Evolutionary conservation across 2,329 filamentous ascomycete species (phyloP), one percentile per base, ranked within the genome.

Genomic region (Thielaviopsis musarum): DNA sequence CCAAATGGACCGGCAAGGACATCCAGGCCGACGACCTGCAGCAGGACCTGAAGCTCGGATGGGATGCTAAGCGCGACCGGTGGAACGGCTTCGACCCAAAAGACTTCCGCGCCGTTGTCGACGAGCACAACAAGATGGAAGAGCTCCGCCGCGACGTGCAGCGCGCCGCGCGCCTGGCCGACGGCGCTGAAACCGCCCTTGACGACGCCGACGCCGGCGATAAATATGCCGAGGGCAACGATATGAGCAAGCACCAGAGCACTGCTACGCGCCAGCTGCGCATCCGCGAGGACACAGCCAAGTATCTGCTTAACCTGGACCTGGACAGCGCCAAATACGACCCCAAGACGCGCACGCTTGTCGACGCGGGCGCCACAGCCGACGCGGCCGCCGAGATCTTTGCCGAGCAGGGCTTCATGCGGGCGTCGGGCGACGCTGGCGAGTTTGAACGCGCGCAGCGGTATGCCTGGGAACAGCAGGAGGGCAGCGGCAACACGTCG

Each of bases 31-130:
- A 98, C 69, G 90, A 96, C 68, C 74, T 86, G 10, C 75, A 95
- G 13, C 86, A 95, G 68, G 84, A 95, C 59, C 84, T 97, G 17
- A 82, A 87, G 53, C 74, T 97, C 54, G 88, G 91, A 3, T 98
- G 91, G 88, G 94, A 98, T 70, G 93, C 93, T 22, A 98, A 98
- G 75, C 80, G 93, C 65, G 93, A 98, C 74, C 82, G 91, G 52
- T 98, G 93, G 91, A 96, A 96, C 69, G 91, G 91, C n/a, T 98
- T 95, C 71, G 91, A 97, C 69, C 76, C 90, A 0, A 82, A 81
- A 64, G 88, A 97, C 70, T 97, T 95, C 69, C 79, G 82, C 62
- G 77, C 81, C 62, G 88, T 97, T n/a, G 83, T 97, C 49, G 84
- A 95, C 56, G 88, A 95, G 66, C 95, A 87, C 70, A 85, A 93